Base-by-base conservation (phyloP, 164 flowering plant species). In the Magnolia sinica region DNA sequence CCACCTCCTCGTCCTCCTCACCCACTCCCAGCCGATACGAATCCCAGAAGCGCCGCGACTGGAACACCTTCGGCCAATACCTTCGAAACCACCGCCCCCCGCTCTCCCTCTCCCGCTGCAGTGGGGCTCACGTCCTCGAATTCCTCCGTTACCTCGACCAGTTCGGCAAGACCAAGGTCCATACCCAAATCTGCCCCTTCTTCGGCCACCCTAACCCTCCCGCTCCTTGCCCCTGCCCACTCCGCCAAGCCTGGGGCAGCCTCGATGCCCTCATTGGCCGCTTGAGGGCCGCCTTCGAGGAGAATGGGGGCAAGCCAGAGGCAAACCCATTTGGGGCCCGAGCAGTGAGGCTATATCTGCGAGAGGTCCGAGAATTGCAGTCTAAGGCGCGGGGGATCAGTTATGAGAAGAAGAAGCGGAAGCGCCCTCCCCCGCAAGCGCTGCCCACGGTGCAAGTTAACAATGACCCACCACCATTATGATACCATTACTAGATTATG, bases 161-260 rank as follows among this genome's bases (percentile, higher is more conserved):
- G 73, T 91, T 91, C 73, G 96, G 96, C 5, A 91, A 91, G 74
- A 91, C 96, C 72, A 91, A 91, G 74, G 92, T 91, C 73, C 97
- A 92, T 83, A 84, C 80, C 68, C 87, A 86, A 59, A 85, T 87
- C 68, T 92, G 97, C 85, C 97, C 97, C 55, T 92, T 88, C 87
- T 90, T 84, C 75, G 94, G 96, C 49, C 90, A 85, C 81, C 92
- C 96, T 0, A 87, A 85, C 79, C 94, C 96, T 0, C 94, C 96
- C 0, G 91, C 88, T 2, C 92, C 96, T 0, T 92, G 96, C 83
- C 91, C 96, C 10, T 92, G 96, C 81, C 97, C 97, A 0, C 93
- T 92, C 61, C 91, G 94, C 49, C 96, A 91, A 69, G 96, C 96
- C 29, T 91, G 96, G 96, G 94, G 96, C 16, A 88, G 91, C 87